Base-by-base conservation (phyloP, 106 monocot genomes). In the Dendrobium chrysotoxum region DNA sequence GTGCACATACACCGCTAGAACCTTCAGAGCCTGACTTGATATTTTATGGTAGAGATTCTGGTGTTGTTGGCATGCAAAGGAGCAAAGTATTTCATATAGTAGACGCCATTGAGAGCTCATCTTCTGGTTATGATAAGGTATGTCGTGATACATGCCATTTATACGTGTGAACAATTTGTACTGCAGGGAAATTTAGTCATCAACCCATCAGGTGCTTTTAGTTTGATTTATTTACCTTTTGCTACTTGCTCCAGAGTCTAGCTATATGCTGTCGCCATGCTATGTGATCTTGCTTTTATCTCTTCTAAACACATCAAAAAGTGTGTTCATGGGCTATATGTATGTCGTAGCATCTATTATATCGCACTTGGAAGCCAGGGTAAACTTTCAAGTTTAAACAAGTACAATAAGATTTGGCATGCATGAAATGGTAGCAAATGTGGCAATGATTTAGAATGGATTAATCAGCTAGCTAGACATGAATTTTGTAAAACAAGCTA, bases 61-160 rank as follows among this genome's bases (percentile, higher is more conserved):
- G 95, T 78, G 79, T 99, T 40, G 85, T 93, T 78, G 93, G 93
- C 31, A 73, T 85, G n/a, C 31, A 55, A 26, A 99, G 78, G 87
- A 87, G 45, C 79, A 83, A 90, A 44, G 28, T 93, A 47, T 91
- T 87, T 53, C 8, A 40, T 79, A 58, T 39, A 26, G 76, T 46
- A 40, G 75, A 65, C 74, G 81, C 76, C n/a, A 72, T 20, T 75
- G 86, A 93, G 73, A 78, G 65, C 70, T 87, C 64, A 44, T 28
- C 72, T 64, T 85, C 79, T 88, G 95, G 99, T n/a, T 99, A 93
- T 89, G 99, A 99, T 76, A 99, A 84, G 86, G 99, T 99, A 91
- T 73, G 58, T 13, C 12, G 35, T 40, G 31, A 41, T 78, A 23
- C 66, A 67, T 26, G 23, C 23, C 10, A 28, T 28, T 26, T 26